Base-by-base conservation (phyloP, 2,329 filamentous ascomycete genomes). In the Exophiala sideris region DNA sequence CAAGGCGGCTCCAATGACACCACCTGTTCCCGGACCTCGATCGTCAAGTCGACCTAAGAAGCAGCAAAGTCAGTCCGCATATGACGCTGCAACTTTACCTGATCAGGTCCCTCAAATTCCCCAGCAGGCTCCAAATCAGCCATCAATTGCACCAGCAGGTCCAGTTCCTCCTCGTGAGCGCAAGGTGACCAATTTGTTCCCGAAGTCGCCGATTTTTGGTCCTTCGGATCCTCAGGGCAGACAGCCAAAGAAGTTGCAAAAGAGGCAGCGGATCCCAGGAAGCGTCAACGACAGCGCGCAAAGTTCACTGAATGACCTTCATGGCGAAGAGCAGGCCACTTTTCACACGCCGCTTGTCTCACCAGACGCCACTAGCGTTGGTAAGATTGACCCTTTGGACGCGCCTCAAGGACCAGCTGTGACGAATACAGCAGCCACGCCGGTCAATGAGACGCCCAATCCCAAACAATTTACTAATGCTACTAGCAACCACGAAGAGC, bases 221-320 rank as follows among this genome's bases (percentile, higher is more conserved):
- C 62, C 62, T 20, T 56, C 59, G 9, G 60, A 63, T 38, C 32
- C 44, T 21, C 81, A 83, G 39, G 70, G 75, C n/a, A 67, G 66
- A 7, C 87, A 86, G 67, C 89, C 91, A 0, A 96, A 96, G 66
- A 96, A 96, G 71, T 76, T 99, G 48, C 88, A 87, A 70, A 97
- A 97, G 77, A 96, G 89, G 71, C 80, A 85, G 59, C 67, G 74
- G n/a, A 76, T 88, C 51, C 86, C 88, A 0, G 86, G 84, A 39
- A 89, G 88, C 65, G 73, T 87, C 18, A 91, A 90, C 63, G 86
- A 86, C 16, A 96, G 92, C 67, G 91, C 92, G 0, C 91, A 96
- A 60, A 96, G 91, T 67, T 97, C 94, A 12, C 87, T 83, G 5
- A 83, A 88, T 12, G 96, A 91, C 6, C 75, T 95, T n/a, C 73